These are phyloP conservation scores for Obelidium mucronatum DNA, from an alignment of 192 early-diverging fungal species.

Conservation along the genomic window DNA sequence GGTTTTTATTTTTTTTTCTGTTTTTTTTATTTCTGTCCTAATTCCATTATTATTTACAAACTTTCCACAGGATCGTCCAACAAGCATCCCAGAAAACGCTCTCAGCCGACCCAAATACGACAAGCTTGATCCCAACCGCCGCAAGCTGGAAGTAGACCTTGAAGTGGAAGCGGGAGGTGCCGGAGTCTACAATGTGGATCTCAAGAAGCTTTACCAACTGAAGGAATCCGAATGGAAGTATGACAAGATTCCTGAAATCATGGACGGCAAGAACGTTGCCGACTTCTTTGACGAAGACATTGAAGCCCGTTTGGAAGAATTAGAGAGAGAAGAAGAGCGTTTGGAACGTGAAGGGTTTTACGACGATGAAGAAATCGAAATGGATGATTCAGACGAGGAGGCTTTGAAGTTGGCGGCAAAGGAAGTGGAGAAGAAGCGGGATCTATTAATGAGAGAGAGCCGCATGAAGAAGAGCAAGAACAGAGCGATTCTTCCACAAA, in stretches of 20 bases:
- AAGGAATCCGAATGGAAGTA: slow-evolving; percentile 91
- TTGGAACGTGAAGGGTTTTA: slow-evolving; percentile 95
- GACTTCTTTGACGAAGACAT: slow-evolving; percentile 99
- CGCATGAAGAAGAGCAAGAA: slow-evolving; percentile 82
- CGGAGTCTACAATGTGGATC: slow-evolving; percentile 95
- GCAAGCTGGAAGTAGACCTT: slow-evolving; percentile 86
- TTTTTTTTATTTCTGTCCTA: not conserved
- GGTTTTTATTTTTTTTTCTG: slow-evolving; percentile 18
- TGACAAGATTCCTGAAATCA: slow-evolving; percentile 97
- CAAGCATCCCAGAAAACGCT: slow-evolving; percentile 81
- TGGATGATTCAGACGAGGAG: slow-evolving; percentile 81
- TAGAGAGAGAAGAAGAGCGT: slow-evolving; percentile 97
- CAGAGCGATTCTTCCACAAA: slow-evolving; percentile 74
- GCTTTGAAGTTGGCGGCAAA: slow-evolving; percentile 77
- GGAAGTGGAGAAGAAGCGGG: slow-evolving; percentile 86
- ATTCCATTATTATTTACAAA: not conserved
- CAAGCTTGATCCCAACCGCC: slow-evolving; percentile 80
- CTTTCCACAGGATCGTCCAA: slow-evolving; percentile 64
- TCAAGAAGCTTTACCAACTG: slow-evolving; percentile 92
- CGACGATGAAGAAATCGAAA: slow-evolving; percentile 65
- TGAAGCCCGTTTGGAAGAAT: slow-evolving; percentile 90
- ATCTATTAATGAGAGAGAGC: slow-evolving; percentile 77
- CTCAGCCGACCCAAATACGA: slow-evolving; percentile 78
- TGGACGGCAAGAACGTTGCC: slow-evolving; percentile 97
- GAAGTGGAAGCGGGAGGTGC: slow-evolving; percentile 91